phyloP scores from a whole-genome alignment of 805 yeast species.

The Ogataea glucozyma region DNA sequence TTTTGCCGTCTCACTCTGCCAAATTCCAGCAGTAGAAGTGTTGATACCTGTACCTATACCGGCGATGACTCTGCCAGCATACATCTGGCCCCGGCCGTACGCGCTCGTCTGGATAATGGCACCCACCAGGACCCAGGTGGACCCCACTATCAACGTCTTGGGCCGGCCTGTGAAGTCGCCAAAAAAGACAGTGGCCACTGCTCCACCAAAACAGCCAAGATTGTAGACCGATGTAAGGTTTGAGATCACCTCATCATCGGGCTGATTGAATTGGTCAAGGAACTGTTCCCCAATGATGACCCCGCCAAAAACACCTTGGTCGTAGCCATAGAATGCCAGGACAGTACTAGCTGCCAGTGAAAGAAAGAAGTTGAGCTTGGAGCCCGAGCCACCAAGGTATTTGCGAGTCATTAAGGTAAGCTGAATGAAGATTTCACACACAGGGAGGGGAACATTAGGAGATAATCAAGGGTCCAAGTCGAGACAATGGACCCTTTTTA shows the following conservation, averaged over 20 bases:
- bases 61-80: constrained; percentile 35
- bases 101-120: constrained; percentile 28
- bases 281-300: constrained; percentile 35
- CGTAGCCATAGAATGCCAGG: constrained; percentile 38
- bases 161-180: constrained; percentile 31
- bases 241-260: constrained; percentile 17
- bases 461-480: background rate
- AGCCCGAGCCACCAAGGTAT: constrained; percentile 15
- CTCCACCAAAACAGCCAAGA: constrained; percentile 31
- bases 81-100: constrained; percentile 25
- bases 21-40: constrained; percentile 39
- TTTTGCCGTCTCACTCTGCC: constrained; percentile 37
- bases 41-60: constrained; percentile 39
- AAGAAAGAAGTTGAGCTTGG: constrained; percentile 10
- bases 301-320: constrained; percentile 45
- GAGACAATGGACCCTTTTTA: background rate
- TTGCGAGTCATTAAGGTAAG: constrained; percentile 10
- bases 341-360: constrained; percentile 14
- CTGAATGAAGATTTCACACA: background rate
- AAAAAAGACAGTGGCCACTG: constrained; percentile 36
- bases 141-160: constrained; percentile 17
- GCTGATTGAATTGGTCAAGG: constrained; percentile 25
- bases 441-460: background rate
- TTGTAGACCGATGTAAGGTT: constrained; percentile 15
- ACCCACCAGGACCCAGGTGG: constrained; percentile 29